Percentiles rank a stretch among this genome's conserved stretches.
Evolutionary conservation across 2,329 filamentous ascomycete species (phyloP).

Genomic region (Nemania abortiva): DNA sequence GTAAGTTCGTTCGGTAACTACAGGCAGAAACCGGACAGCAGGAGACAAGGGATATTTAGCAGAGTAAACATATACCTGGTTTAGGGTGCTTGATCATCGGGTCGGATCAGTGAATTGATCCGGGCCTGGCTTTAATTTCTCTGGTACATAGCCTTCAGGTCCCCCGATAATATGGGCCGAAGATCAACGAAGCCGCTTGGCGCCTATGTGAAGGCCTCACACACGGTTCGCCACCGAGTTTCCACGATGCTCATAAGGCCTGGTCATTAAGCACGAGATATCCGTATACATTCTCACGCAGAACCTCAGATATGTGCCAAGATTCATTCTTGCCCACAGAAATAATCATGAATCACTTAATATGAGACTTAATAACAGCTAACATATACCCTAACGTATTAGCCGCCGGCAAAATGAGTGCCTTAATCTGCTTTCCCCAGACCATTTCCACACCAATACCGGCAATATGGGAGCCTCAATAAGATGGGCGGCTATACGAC

Average conservation of each 20-base stretch:
- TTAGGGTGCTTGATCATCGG: neutral
- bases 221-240: neutral
- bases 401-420: conserved; percentile 38
- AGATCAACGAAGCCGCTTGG: neutral
- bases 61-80: neutral
- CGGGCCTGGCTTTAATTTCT: neutral
- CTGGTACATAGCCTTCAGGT: neutral
- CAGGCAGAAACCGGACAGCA: conserved; percentile 1
- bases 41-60: neutral
- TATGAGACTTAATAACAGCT: conserved; percentile 6
- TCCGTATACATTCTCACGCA: conserved; percentile 3
- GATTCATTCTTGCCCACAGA: conserved; percentile 1
- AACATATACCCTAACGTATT: conserved; percentile 25
- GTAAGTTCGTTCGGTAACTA: neutral
- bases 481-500: conserved; percentile 28
- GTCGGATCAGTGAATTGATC: neutral
- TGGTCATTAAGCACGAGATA: neutral
- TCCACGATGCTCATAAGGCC: neutral
- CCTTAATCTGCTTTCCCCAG: conserved; percentile 30
- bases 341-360: neutral
- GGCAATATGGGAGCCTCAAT: conserved; percentile 36
- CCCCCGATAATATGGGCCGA: neutral
- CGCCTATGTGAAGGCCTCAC: neutral
- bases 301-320: conserved; percentile 15
- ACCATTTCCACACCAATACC: conserved; percentile 19